These are phyloP conservation scores for Sclerotinia minor DNA, from an alignment of 2,329 filamentous ascomycete species.

Conservation along the genomic window DNA sequence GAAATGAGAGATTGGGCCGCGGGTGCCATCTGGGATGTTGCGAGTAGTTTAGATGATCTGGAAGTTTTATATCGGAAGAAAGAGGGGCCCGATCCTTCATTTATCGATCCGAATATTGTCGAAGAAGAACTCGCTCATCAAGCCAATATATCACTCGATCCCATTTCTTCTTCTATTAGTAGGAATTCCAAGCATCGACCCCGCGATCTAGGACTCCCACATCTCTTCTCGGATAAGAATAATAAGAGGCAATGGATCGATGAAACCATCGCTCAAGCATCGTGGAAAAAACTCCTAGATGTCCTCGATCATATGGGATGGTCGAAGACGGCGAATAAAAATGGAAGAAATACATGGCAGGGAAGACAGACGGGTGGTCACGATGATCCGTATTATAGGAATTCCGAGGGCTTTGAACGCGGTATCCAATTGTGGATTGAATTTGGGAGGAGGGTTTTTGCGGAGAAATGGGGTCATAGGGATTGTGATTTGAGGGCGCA, in stretches of 20 bases:
- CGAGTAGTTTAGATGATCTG: slow-evolving; percentile 38
- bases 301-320: slow-evolving; percentile 35
- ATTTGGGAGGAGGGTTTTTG: slow-evolving; percentile 47
- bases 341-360: slow-evolving; percentile 55
- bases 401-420: slow-evolving; percentile 48
- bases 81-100: neutral
- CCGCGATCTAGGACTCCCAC: neutral
- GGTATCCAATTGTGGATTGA: slow-evolving; percentile 50
- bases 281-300: slow-evolving; percentile 40
- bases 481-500: slow-evolving; percentile 46
- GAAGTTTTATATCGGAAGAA: slow-evolving; percentile 23
- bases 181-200: neutral
- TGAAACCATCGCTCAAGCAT: slow-evolving; percentile 24
- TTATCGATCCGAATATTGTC: neutral
- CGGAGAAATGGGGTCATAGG: slow-evolving; percentile 50
- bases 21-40: slow-evolving; percentile 51
- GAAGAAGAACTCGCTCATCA: slow-evolving; percentile 13
- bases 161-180: no score
- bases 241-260: neutral
- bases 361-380: slow-evolving; percentile 51
- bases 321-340: slow-evolving; percentile 37
- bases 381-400: slow-evolving; percentile 56
- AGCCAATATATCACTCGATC: neutral
- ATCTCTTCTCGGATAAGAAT: neutral
- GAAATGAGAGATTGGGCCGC: slow-evolving; percentile 44